Evolutionary conservation across 768 basidiomycete genomes (phyloP).

Genomic region (Termitomyces sp.): DNA sequence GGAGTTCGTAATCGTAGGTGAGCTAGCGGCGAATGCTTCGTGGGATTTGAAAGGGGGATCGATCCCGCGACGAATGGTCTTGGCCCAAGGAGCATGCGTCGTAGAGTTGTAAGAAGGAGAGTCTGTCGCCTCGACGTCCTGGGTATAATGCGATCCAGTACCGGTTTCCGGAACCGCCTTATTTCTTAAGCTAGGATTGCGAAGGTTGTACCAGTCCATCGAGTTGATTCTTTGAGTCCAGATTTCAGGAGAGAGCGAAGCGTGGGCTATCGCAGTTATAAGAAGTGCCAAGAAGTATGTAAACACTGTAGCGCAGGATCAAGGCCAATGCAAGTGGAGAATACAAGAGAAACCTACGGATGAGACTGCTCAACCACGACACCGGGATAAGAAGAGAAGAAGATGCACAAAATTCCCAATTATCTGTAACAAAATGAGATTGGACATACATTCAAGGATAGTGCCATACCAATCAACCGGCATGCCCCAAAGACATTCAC

Average conservation of each 20-base stretch:
- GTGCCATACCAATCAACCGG: slow-evolving; percentile 25
- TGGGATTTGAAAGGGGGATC: slow-evolving; percentile 45
- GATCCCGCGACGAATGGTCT: slow-evolving; percentile 45
- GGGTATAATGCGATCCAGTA: slow-evolving; percentile 8
- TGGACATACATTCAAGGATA: neutral
- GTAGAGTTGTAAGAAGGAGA: slow-evolving; percentile 12
- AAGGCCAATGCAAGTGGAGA: neutral
- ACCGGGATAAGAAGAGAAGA: slow-evolving; percentile 39
- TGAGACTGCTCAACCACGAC: slow-evolving; percentile 42
- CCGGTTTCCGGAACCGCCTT: slow-evolving; percentile 1
- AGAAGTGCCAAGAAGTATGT: slow-evolving; percentile 52
- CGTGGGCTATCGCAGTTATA: slow-evolving; percentile 41
- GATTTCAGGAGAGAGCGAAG: slow-evolving; percentile 34
- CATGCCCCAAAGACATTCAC: slow-evolving; percentile 33
- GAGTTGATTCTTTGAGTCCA: slow-evolving; percentile 49
- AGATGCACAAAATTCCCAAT: slow-evolving; percentile 42
- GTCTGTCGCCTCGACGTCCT: slow-evolving; percentile 19
- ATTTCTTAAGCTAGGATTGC: neutral
- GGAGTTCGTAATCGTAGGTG: slow-evolving; percentile 11
- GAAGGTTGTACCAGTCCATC: slow-evolving; percentile 51
- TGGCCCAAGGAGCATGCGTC: slow-evolving; percentile 47
- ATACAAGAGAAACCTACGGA: slow-evolving; percentile 29
- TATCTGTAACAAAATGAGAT: slow-evolving; percentile 20
- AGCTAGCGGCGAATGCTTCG: slow-evolving; percentile 12
- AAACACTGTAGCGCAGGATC: slow-evolving; percentile 28